Evolutionary conservation across 2,329 filamentous ascomycete genomes (phyloP).

Genomic region (Ophiosphaerella korrae): DNA sequence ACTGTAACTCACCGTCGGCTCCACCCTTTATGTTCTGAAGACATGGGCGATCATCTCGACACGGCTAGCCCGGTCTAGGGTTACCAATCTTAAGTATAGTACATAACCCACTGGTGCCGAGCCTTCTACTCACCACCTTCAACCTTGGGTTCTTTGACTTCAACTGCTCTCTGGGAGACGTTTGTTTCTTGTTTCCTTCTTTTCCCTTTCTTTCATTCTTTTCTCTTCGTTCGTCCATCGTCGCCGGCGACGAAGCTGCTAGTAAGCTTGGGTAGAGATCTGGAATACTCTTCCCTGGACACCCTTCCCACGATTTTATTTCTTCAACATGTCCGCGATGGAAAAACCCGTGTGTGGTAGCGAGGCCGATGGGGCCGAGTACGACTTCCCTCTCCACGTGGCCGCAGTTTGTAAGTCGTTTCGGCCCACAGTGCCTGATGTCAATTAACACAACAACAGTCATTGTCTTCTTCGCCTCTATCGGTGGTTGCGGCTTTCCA

Average conservation of each 20-base stretch:
- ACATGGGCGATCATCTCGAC: conserved; percentile 33
- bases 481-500: conserved; percentile 45
- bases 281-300: conserved; percentile 17
- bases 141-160: conserved; percentile 25
- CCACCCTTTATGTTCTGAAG: conserved; percentile 30
- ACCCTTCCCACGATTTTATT: conserved; percentile 10
- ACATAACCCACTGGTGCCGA: conserved; percentile 38
- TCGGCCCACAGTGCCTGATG: neutral
- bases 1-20: conserved; percentile 28
- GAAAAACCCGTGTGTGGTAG: conserved; percentile 44
- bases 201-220: conserved; percentile 22
- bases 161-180: conserved; percentile 43
- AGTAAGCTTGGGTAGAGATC: conserved; percentile 27
- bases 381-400: conserved; percentile 47
- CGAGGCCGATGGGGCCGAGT: conserved; percentile 31
- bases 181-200: conserved; percentile 20
- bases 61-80: conserved; percentile 30
- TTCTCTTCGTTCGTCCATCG: conserved; percentile 29
- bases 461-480: conserved; percentile 46
- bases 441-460: conserved; percentile 31
- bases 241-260: conserved; percentile 45
- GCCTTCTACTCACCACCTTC: conserved; percentile 26
- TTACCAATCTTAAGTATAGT: conserved; percentile 32
- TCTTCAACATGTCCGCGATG: conserved; percentile 32
- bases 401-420: conserved; percentile 45